Percentiles rank a stretch among this genome's conserved stretches.
Evolutionary conservation across 2,329 filamentous ascomycete genomes (phyloP).

Genomic region (Monosporascus cannonballus): DNA sequence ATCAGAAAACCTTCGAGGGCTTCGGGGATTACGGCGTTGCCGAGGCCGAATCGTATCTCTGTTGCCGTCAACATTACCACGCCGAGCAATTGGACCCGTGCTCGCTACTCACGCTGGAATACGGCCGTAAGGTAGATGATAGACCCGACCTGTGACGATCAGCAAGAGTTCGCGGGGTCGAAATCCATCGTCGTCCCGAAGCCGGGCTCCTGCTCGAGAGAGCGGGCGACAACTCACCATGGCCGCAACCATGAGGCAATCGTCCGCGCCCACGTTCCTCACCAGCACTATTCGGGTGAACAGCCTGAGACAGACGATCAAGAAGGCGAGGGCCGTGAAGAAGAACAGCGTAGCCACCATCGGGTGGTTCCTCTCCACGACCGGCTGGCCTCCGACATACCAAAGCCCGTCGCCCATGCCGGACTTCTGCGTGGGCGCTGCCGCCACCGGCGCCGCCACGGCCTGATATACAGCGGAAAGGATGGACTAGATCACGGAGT

Average conservation of each 20-base stretch:
- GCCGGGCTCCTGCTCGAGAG: background rate
- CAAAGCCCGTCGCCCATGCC: conserved; percentile 1
- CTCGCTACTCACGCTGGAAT: conserved; percentile 12
- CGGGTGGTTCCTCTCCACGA: conserved; percentile 7
- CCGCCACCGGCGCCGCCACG: no score
- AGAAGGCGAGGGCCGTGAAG: conserved; percentile 13
- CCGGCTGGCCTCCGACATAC: conserved; percentile 3
- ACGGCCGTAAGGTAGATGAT: conserved; percentile 11
- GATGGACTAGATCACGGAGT: background rate
- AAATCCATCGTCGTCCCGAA: background rate
- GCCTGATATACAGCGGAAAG: background rate
- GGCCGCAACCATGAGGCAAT: conserved; percentile 11
- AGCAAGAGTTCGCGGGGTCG: background rate
- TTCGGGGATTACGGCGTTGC: conserved; percentile 8
- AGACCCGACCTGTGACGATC: conserved; percentile 7
- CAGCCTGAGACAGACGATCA: conserved; percentile 10
- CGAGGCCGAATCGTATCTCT: conserved; percentile 20
- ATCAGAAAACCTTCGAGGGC: conserved; percentile 13
- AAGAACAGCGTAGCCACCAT: conserved; percentile 10
- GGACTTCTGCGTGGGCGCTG: no score
- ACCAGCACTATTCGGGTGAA: conserved; percentile 11
- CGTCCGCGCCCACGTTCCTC: conserved; percentile 13
- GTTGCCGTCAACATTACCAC: background rate
- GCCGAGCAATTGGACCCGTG: background rate
- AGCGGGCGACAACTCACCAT: conserved; percentile 6